phyloP scores from a whole-genome alignment of 2,329 filamentous ascomycete species.

The Myotisia sp. region DNA sequence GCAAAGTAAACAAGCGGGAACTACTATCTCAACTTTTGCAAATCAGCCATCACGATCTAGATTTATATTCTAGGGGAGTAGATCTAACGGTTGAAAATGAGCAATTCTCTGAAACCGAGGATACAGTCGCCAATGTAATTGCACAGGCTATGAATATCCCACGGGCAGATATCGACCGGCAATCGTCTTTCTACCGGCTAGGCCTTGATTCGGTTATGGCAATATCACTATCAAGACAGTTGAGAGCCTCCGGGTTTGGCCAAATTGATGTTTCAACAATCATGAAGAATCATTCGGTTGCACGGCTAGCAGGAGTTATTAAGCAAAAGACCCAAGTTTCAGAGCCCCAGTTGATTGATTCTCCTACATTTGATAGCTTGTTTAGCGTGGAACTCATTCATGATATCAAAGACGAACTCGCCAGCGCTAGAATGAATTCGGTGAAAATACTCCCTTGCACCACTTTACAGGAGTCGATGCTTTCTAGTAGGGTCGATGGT shows the following conservation, averaged over 20 bases:
- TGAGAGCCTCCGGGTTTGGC: slow-evolving; percentile 36
- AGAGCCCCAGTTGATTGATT: background rate
- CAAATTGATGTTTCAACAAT: slow-evolving; percentile 54
- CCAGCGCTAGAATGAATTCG: slow-evolving; percentile 24
- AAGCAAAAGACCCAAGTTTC: background rate
- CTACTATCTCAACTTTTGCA: slow-evolving; percentile 38
- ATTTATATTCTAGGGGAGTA: slow-evolving; percentile 21
- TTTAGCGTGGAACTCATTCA: slow-evolving; percentile 19
- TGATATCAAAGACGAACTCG: slow-evolving; percentile 23
- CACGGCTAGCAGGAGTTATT: slow-evolving; percentile 33
- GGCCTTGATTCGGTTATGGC: slow-evolving; percentile 75
- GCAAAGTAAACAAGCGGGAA: slow-evolving; percentile 53
- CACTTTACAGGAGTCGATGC: slow-evolving; percentile 76
- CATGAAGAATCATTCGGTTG: slow-evolving; percentile 53
- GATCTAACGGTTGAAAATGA: slow-evolving; percentile 18
- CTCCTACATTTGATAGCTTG: slow-evolving; percentile 5
- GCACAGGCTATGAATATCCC: slow-evolving; percentile 37
- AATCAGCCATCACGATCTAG: slow-evolving; percentile 36
- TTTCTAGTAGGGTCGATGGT: slow-evolving; percentile 41
- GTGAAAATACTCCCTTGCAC: slow-evolving; percentile 62
- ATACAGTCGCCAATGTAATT: slow-evolving; percentile 41
- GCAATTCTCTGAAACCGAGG: slow-evolving; percentile 44
- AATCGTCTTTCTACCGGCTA: slow-evolving; percentile 61
- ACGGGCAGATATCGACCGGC: slow-evolving; percentile 38
- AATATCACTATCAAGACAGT: slow-evolving; percentile 49